Conservation (phyloP, 208 protist genomes). For the Trypanosoma caninum region DNA sequence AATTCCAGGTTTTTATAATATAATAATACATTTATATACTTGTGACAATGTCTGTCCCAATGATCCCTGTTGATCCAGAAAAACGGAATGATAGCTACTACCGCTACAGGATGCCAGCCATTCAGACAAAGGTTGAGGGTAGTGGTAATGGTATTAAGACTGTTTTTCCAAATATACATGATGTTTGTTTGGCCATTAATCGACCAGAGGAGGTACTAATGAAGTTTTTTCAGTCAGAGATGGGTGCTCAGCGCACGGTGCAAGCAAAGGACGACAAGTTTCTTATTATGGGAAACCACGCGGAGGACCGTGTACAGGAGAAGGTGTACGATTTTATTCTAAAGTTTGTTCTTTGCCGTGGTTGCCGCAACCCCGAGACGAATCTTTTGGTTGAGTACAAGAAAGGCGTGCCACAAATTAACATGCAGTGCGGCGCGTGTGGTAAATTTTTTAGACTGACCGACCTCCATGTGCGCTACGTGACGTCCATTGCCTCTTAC, state of each 20-base stretch:
- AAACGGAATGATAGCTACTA: constrained; percentile 89
- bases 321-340: constrained; percentile 85
- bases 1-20: too few relatives aligned
- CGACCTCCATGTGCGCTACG: constrained; percentile 41
- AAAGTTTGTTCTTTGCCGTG: constrained; percentile 83
- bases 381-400: constrained; percentile 47
- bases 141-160: constrained; percentile 95
- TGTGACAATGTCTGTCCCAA: constrained; percentile 56
- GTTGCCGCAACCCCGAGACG: constrained; percentile 90
- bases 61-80: constrained; percentile 88
- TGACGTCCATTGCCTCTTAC: constrained; percentile 57
- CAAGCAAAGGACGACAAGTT: constrained; percentile 86
- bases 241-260: constrained; percentile 81
- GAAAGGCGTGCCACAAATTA: constrained; percentile 41
- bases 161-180: constrained; percentile 92
- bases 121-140: constrained; percentile 90
- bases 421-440: constrained; percentile 72
- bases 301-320: constrained; percentile 76
- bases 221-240: constrained; percentile 87
- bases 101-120: constrained; percentile 92
- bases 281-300: constrained; percentile 81
- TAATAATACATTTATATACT: too few relatives aligned
- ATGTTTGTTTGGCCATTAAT: constrained; percentile 86
- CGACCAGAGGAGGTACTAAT: constrained; percentile 86
- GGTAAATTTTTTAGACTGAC: constrained; percentile 44